Conservation (phyloP, 2,329 filamentous ascomycete species). For the Aureobasidium zeae region DNA sequence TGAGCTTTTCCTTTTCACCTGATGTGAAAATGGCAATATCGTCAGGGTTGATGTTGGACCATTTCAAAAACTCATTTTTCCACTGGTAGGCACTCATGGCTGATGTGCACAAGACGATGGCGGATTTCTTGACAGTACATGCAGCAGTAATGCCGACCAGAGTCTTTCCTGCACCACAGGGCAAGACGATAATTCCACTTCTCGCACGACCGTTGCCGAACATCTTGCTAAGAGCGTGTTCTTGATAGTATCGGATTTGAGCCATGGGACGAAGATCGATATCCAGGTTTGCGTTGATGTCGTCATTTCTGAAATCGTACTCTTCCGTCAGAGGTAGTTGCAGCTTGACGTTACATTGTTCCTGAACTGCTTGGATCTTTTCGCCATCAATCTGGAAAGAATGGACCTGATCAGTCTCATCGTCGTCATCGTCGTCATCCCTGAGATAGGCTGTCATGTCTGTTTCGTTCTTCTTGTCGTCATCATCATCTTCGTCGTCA, state of each 20-base stretch:
- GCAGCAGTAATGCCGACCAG: conserved; percentile 96
- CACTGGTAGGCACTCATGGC: conserved; percentile 98
- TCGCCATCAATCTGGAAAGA: conserved; percentile 82
- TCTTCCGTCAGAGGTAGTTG: conserved; percentile 86
- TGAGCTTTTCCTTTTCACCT: conserved; percentile 78
- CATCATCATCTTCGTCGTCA: conserved; percentile 46
- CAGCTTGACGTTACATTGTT: conserved; percentile 71
- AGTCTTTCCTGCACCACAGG: conserved; percentile 94
- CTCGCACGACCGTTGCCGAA: conserved; percentile 96
- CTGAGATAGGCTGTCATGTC: conserved; percentile 61
- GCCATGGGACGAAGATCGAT: conserved; percentile 87
- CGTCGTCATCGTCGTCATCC: conserved; percentile 75
- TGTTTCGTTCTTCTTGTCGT: conserved; percentile 31
- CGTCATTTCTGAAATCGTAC: conserved; percentile 92
- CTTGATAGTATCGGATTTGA: conserved; percentile 88
- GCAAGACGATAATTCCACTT: conserved; percentile 93
- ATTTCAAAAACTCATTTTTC: conserved; percentile 92
- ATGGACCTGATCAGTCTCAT: conserved; percentile 79
- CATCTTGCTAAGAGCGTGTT: conserved; percentile 98
- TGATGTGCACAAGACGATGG: conserved; percentile 90
- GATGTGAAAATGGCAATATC: conserved; percentile 94
- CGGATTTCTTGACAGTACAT: conserved; percentile 94
- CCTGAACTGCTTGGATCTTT: conserved; percentile 77
- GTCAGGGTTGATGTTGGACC: conserved; percentile 94
- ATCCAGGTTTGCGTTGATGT: conserved; percentile 78